Evolutionary conservation across 179 eudicot genomes (phyloP), one percentile per base, ranked within the genome.

Genomic region (Beta corolliflora): DNA sequence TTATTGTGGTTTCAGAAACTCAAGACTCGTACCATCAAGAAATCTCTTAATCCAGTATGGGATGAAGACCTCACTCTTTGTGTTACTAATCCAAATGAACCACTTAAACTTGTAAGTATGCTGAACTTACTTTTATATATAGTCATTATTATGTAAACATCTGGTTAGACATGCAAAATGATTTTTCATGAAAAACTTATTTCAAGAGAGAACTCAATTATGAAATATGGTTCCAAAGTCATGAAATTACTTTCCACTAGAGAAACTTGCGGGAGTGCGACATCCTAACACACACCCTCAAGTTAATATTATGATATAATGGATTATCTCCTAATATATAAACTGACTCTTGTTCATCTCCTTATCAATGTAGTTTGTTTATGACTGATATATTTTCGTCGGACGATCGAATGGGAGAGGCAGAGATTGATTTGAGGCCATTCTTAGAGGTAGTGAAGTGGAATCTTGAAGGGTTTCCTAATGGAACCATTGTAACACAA

Each of bases 41-140:
- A 83, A 71, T 59, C 77, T 7, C 64, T 83, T 36, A 81, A 86
- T 71, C 86, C 88, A 1, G 82, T 80, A 8, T 86, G 88, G 88
- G 78, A 86, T 19, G 88, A 86, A 61, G 88, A 86, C 69, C 77
- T 86, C 6, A 86, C 88, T 54, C 84, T 83, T 69, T 83, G 76
- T 45, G 71, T 86, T 48, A 55, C 81, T 2, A 79, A 86, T 46
- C 76, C 82, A 6, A 81, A 81, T 45, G 84, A 83, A 8, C 86
- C 84, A 16, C 23, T 86, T 64, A 75, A 78, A 80, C 82, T 86
- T 45, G 88, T 86, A 83, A 74, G 86, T 59, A 59, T 58, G 54
- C 54, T 52, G 54, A 52, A 10, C 63, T 14, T 13, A 31, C 36
- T 31, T 31, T 31, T 31, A 31, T 31, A 31, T 31, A 31, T 31